A percentile compares a stretch with the other conserved stretches of the same genome.
phyloP scores from a whole-genome alignment of 2,329 filamentous ascomycete species.

The Coniella vitis region DNA sequence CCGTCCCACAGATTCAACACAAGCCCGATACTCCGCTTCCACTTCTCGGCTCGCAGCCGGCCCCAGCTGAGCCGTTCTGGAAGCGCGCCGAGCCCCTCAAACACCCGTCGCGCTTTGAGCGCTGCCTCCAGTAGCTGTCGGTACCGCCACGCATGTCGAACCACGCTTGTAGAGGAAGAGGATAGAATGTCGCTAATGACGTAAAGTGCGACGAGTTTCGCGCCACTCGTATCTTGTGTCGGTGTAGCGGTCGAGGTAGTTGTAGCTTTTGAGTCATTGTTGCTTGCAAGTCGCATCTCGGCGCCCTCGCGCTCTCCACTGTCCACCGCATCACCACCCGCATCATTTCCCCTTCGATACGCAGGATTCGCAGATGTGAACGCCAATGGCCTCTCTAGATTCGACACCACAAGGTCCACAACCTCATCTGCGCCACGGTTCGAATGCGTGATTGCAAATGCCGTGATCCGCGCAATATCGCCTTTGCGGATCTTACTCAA shows the following conservation, averaged over 20 bases:
- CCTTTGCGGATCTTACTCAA: conserved; percentile 71
- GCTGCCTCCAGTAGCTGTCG: conserved; percentile 71
- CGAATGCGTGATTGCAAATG: conserved; percentile 84
- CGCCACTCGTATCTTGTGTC: conserved; percentile 58
- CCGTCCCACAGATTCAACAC: conserved; percentile 66
- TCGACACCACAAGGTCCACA: conserved; percentile 79
- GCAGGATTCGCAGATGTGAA: conserved; percentile 64
- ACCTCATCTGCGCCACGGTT: conserved; percentile 82
- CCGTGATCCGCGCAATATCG: conserved; percentile 77
- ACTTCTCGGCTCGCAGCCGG: conserved; percentile 73
- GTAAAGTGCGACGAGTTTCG: conserved; percentile 76
- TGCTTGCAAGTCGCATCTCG: conserved; percentile 28
- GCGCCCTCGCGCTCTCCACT: no score
- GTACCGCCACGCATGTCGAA: conserved; percentile 82
- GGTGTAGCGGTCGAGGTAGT: conserved; percentile 35
- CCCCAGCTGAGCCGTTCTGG: conserved; percentile 72
- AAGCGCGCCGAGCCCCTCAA: conserved; percentile 68
- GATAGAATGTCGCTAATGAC: conserved; percentile 72
- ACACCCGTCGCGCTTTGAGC: conserved; percentile 60
- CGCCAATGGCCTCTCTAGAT: conserved; percentile 70
- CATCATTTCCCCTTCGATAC: no score
- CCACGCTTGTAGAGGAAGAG: conserved; percentile 66
- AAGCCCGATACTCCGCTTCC: conserved; percentile 67
- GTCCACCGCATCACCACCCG: no score
- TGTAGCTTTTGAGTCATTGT: conserved; percentile 13